Percentiles rank a stretch among this genome's conserved stretches.
phyloP scores from a whole-genome alignment of 176 grass and related monocot genomes.

The Triticum turgidum region DNA sequence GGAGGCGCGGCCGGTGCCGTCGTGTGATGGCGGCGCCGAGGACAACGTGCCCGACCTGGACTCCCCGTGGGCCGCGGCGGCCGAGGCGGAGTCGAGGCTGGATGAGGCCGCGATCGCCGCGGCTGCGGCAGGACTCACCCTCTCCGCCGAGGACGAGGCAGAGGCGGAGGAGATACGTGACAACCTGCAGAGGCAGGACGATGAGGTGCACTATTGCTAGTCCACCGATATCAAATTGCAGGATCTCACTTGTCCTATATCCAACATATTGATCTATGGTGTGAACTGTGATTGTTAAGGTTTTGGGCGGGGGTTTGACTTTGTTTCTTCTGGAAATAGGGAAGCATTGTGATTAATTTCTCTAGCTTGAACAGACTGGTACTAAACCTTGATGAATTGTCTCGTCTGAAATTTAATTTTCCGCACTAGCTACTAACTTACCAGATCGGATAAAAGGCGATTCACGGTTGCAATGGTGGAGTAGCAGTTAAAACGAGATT shows the following conservation, averaged over 20 bases:
- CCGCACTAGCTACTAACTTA: too few relatives aligned
- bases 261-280: background rate
- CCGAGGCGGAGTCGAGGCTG: slow-evolving; percentile 27
- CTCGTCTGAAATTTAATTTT: too few relatives aligned
- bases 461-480: too few relatives aligned
- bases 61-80: slow-evolving; percentile 22
- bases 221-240: background rate
- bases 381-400: too few relatives aligned
- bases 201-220: slow-evolving; percentile 23
- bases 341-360: too few relatives aligned
- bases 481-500: too few relatives aligned
- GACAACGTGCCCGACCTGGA: slow-evolving; percentile 32
- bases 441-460: too few relatives aligned
- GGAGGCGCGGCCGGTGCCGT: background rate
- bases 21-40: background rate
- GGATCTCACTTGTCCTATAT: background rate
- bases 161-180: slow-evolving; percentile 19
- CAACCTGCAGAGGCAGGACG: slow-evolving; percentile 35
- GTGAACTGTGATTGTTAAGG: background rate
- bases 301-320: too few relatives aligned
- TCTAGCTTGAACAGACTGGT: too few relatives aligned
- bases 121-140: background rate
- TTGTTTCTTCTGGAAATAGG: too few relatives aligned
- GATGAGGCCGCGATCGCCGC: background rate
- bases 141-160: background rate